These are phyloP conservation scores for Aureobasidium zeae DNA, from an alignment of 2,329 filamentous ascomycete species.

Conservation along the genomic window DNA sequence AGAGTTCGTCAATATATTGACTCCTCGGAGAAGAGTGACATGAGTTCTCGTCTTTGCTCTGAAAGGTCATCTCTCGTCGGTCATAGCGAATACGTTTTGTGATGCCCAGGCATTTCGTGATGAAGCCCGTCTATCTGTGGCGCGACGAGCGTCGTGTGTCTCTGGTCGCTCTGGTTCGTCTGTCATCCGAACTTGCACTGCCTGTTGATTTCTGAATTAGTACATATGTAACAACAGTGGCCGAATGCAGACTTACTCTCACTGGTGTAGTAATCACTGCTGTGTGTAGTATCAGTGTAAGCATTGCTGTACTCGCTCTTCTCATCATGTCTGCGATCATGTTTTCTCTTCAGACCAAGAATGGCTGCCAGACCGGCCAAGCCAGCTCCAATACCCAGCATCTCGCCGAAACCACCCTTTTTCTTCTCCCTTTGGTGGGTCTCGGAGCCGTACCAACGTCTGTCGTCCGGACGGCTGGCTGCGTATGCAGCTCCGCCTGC, in stretches of 20 bases:
- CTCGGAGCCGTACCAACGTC: conserved; percentile 39
- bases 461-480: conserved; percentile 26
- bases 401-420: conserved; percentile 27
- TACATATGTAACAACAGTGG: not conserved
- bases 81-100: no score
- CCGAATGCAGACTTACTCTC: conserved; percentile 34
- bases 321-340: conserved; percentile 31
- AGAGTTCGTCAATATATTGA: no score
- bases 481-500: conserved; percentile 38
- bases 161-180: conserved; percentile 33
- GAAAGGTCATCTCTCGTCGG: no score
- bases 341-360: conserved; percentile 37
- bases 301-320: conserved; percentile 33
- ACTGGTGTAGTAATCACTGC: conserved; percentile 39
- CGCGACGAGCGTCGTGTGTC: conserved; percentile 24
- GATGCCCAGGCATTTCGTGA: no score
- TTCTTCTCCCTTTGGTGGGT: conserved; percentile 29
- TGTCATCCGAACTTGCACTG: conserved; percentile 38
- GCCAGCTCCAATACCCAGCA: conserved; percentile 33
- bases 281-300: conserved; percentile 34
- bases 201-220: conserved; percentile 29
- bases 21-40: no score
- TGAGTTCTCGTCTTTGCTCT: not conserved
- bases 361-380: conserved; percentile 37
- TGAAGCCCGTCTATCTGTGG: conserved; percentile 19